Base-by-base conservation (phyloP, 2,329 filamentous ascomycete genomes). In the Calonectria leucothoes region DNA sequence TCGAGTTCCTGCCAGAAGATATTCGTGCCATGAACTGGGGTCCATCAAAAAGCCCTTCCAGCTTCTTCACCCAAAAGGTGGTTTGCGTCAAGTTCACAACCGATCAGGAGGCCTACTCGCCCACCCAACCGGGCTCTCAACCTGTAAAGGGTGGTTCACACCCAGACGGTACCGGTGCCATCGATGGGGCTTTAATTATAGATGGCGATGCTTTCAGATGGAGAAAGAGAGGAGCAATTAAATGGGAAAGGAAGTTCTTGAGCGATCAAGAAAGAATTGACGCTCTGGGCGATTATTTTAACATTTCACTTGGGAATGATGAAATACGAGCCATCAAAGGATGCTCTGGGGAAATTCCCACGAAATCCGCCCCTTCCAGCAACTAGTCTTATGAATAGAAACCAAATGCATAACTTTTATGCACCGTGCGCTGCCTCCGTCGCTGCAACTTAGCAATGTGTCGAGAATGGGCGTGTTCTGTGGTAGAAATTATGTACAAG, bases 11-110 rank as follows among this genome's bases (percentile, higher is more conserved):
- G 3, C 23, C 67, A 6, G 67, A 65, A 7, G 73, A 75, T 49
- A 71, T 75, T 17, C 57, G 70, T 15, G 37, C 68, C 1, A 71
- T 75, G 67, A 75, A 75, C 37, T 45, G 70, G 1, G 52, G 67
- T 37, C 64, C 64, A 2, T 68, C 70, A 65, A 73, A 49, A 15
- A 73, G 73, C 6, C 70, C 71, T 2, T n/a, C 51, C 45, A 75
- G 67, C 25, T 29, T 75, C 12, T 73, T 75, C 6, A 75, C 71
- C 1, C 64, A 73, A 11, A 69, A 64, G 31, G 33, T 52, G 8
- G 25, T 52, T 15, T 51, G 29, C 23, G 33, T 37, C 17, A 42
- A 27, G 11, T 66, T 52, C 25, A 51, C 33, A n/a, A 39, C 33
- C 11, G 64, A 52, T 3, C 10, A 35, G 15, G 55, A 59, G 39